A percentile compares a stretch with the other conserved stretches of the same genome.
These are phyloP conservation scores for Artemisia tridentata DNA, from an alignment of 129 eudicot genomes.

Conservation along the genomic window DNA sequence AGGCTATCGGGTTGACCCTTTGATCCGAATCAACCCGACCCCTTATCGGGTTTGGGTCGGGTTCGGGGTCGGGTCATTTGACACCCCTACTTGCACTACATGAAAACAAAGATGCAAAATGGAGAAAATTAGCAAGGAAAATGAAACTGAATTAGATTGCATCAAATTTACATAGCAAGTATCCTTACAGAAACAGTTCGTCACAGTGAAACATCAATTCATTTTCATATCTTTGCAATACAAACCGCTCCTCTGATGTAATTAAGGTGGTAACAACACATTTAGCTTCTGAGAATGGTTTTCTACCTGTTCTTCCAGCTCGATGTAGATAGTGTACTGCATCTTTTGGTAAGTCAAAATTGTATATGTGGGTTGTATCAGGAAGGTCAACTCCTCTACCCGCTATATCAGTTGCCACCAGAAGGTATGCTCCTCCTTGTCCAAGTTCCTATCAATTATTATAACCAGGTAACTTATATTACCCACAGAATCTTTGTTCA, in stretches of 20 bases:
- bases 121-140: constrained; percentile 5
- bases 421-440: constrained; percentile 59
- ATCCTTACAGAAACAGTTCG: constrained; percentile 46
- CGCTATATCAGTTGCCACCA: constrained; percentile 93
- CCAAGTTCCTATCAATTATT: constrained; percentile 59
- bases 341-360: constrained; percentile 89
- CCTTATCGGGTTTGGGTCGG: too few species aligned
- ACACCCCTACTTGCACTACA: too few species aligned
- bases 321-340: constrained; percentile 87
- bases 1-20: too few species aligned
- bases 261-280: constrained; percentile 79
- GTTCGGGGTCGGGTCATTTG: too few species aligned
- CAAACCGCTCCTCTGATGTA: constrained; percentile 79
- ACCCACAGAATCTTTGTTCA: neutral
- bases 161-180: constrained; percentile 5
- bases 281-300: constrained; percentile 67
- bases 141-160: neutral
- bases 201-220: constrained; percentile 67
- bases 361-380: constrained; percentile 92
- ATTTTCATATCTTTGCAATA: constrained; percentile 73
- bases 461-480: neutral
- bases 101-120: neutral
- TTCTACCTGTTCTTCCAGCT: constrained; percentile 97
- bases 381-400: constrained; percentile 96
- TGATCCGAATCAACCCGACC: too few species aligned